Conservation (phyloP, 495 filamentous ascomycete genomes). For the Jackrogersella multiformis region DNA sequence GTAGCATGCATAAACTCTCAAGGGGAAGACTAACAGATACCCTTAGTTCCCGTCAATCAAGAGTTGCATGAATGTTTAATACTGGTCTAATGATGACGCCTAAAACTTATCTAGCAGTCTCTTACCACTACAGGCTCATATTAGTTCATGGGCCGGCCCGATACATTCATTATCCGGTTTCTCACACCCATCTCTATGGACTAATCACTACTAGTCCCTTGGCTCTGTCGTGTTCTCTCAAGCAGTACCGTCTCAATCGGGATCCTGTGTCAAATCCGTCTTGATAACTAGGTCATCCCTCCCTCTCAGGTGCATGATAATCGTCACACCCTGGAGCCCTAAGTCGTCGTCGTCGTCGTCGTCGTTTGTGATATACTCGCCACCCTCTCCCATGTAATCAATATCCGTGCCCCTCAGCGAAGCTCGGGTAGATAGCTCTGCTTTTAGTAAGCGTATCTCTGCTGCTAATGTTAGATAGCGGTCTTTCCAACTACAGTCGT, state of each 20-base stretch:
- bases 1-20: too few relatives aligned
- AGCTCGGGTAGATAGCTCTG: conserved; percentile 33
- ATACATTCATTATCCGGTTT: not conserved
- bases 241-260: not conserved
- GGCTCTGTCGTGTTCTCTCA: not conserved
- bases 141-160: not conserved
- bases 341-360: conserved; percentile 29
- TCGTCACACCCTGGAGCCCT: conserved; percentile 55
- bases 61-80: not conserved
- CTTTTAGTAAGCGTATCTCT: conserved; percentile 44
- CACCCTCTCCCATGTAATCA: conserved; percentile 9
- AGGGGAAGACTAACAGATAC: not conserved
- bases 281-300: conserved; percentile 59
- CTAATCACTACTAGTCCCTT: not conserved
- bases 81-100: conserved; percentile 23
- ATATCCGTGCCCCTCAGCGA: conserved; percentile 28
- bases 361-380: not conserved
- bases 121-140: not conserved
- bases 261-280: conserved; percentile 48
- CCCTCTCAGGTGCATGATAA: conserved; percentile 55
- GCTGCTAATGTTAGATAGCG: conserved; percentile 43
- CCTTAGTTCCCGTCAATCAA: not conserved
- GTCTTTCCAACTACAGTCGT: conserved; percentile 49
- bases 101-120: not conserved
- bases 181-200: not conserved